These are phyloP conservation scores for Coprinopsis sp. DNA, from an alignment of 768 basidiomycete species.

Conservation along the genomic window DNA sequence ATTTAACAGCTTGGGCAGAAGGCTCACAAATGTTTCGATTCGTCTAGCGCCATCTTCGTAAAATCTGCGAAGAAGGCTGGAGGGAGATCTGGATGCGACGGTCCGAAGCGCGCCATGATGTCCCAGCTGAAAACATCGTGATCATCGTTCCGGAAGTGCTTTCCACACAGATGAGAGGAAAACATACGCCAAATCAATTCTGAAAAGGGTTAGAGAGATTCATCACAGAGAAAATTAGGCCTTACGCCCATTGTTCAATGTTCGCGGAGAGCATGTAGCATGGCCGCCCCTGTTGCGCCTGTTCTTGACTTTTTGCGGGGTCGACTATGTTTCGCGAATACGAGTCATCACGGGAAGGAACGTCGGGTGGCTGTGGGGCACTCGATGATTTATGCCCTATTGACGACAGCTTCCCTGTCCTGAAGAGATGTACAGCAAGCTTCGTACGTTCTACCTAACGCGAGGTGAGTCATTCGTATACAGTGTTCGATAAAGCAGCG, in stretches of 20 bases:
- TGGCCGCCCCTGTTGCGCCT: conserved; percentile 63
- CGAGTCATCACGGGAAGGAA: conserved; percentile 56
- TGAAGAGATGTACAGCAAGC: conserved; percentile 63
- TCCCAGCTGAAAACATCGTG: conserved; percentile 62
- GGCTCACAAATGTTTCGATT: conserved; percentile 72
- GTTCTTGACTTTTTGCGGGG: conserved; percentile 52
- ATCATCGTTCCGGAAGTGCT: neutral
- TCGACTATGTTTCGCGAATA: conserved; percentile 50
- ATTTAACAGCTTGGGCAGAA: neutral
- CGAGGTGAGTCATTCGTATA: neutral
- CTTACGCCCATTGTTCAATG: conserved; percentile 87
- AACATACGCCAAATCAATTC: conserved; percentile 70
- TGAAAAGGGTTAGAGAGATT: conserved; percentile 17
- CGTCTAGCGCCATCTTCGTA: conserved; percentile 80
- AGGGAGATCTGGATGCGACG: conserved; percentile 54
- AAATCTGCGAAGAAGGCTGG: conserved; percentile 79
- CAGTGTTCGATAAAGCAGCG: neutral
- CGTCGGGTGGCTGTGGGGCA: conserved; percentile 53
- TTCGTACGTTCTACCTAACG: conserved; percentile 54
- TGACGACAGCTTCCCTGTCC: conserved; percentile 61
- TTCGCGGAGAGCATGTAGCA: conserved; percentile 82
- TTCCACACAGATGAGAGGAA: neutral
- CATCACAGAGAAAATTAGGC: conserved; percentile 14
- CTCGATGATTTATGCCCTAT: conserved; percentile 54
- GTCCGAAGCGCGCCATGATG: conserved; percentile 75